Evolutionary conservation across 306 rosid species (phyloP), one percentile per base, ranked within the genome.

Genomic region (Cicer chorassanicum): DNA sequence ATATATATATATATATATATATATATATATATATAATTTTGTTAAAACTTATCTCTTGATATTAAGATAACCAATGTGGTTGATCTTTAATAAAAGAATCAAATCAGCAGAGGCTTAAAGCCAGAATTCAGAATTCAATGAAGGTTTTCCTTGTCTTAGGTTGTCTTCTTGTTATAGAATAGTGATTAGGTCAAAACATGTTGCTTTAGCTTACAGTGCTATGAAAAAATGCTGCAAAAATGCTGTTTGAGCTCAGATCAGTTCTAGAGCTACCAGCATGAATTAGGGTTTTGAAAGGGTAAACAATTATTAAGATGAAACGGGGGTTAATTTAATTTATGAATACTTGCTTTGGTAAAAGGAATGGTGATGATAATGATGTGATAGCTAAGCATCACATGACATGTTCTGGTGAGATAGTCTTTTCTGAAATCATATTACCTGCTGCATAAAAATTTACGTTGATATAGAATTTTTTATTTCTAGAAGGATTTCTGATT

Each of bases 41-140:
- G 50, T 71, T 79, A 64, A 11, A 14, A 7, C 43, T 51, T 12
- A 34, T 44, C 14, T 77, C 61, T 36, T 51, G 57, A 63, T 78
- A 8, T 16, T 9, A 7, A 24, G 65, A 45, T 56, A 68, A 46
- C 9, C 42, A 19, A 12, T 12, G 18, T 56, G 69, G 50, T 59
- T 57, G 14, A 38, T 68, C 5, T 57, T 36, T 19, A 48, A 34
- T 68, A 48, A 12, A 43, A 2, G 36, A 39, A 62, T 19, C 48
- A 36, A 45, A 67, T 57, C 15, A 6, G 24, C 13, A 51, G 16
- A 64, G 14, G 72, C 39, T 39, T 63, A 39, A 74, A 9, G 39
- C 43, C 15, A 29, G 21, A 36, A 72, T 19, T 19, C n/a, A 21
- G 5, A 56, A 46, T 21, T 41, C 21, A 7, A 6, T 60, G 66